Evolutionary conservation across 2,329 filamentous ascomycete species (phyloP), one percentile per base, ranked within the genome.

Genomic region (Epichloe uncinata): DNA sequence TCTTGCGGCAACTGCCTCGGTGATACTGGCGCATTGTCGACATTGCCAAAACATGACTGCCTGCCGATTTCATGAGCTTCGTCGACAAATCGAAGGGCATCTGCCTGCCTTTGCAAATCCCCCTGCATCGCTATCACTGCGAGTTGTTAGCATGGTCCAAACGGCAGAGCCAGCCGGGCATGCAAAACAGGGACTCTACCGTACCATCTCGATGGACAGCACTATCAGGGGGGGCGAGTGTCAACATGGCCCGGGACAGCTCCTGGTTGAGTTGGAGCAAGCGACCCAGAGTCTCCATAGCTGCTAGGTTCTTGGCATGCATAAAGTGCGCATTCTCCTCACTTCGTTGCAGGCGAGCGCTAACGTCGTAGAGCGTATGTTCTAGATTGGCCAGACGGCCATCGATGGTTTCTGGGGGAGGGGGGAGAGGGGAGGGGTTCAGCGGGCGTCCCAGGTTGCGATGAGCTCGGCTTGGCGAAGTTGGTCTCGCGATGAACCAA

Each of bases 401-500:
- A 59, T 98, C 91, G 12, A 82, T 73, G 12, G 81, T 81, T 59
- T 97, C 91, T 38, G 81, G 80, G 78, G 73, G 22, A 22, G 26
- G 75, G n/a, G n/a, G n/a, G n/a, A n/a, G n/a, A n/a, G 66, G 77
- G 75, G 67, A 89, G 84, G 9, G 87, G 78, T 62, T 95, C 89
- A 22, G 86, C 81, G 1, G 90, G 85, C n/a, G 87, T 87, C 13
- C 87, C 87, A 9, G 87, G 84, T 59, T 93, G 88, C 26, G 88
- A 87, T 15, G 77, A 74, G 47, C 79, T 77, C 40, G 84, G 74
- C 63, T 95, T 95, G 52, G 85, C 81, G 52, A 78, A 79, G 55
- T 82, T 85, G 68, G 93, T 95, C 13, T 97, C 93, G 58, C 91
- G 81, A 63, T 97, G 89, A 22, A 96, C 94, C 50, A 97, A 75